These are phyloP conservation scores for Laetiporus sulphureus DNA, from an alignment of 1,284 basidiomycete species.

Conservation along the genomic window DNA sequence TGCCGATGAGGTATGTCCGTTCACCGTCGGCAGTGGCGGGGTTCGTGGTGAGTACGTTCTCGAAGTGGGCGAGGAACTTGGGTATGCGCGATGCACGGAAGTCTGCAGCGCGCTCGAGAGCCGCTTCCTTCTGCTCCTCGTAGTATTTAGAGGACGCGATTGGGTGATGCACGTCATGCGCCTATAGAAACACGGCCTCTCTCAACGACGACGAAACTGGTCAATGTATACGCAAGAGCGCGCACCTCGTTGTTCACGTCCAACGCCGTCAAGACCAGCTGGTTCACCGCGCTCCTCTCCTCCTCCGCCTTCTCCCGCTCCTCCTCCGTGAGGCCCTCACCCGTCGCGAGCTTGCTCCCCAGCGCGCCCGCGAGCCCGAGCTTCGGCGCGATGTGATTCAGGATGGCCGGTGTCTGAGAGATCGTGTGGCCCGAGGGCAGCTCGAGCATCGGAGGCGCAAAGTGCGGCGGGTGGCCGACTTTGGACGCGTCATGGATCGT, in stretches of 20 bases:
- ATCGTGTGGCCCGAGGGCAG: slow-evolving; percentile 25
- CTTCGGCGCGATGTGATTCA: slow-evolving; percentile 35
- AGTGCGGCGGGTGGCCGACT: slow-evolving; percentile 25
- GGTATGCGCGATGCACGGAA: slow-evolving; percentile 38
- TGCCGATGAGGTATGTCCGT: slow-evolving; percentile 30
- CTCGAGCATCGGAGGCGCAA: slow-evolving; percentile 33
- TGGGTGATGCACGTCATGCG: slow-evolving; percentile 33
- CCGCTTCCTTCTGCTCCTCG: slow-evolving; percentile 40
- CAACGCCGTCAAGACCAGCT: slow-evolving; percentile 35
- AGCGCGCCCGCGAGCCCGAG: slow-evolving; percentile 29
- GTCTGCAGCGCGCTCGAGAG: slow-evolving; percentile 26
- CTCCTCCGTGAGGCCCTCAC: slow-evolving; percentile 12
- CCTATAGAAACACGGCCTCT: no score
- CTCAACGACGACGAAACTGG: no score
- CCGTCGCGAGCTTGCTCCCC: slow-evolving; percentile 16
- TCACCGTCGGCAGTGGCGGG: slow-evolving; percentile 17
- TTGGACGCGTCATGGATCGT: slow-evolving; percentile 14
- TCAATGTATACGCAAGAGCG: no score
- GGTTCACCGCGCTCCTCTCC: slow-evolving; percentile 28
- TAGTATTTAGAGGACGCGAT: slow-evolving; percentile 32
- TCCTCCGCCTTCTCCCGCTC: slow-evolving; percentile 20
- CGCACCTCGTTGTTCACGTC: slow-evolving; percentile 37
- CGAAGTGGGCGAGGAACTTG: slow-evolving; percentile 39
- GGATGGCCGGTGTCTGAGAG: slow-evolving; percentile 36
- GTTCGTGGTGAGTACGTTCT: slow-evolving; percentile 29